Conservation (phyloP, 106 monocot species). For the Dactylorhiza incarnata region DNA sequence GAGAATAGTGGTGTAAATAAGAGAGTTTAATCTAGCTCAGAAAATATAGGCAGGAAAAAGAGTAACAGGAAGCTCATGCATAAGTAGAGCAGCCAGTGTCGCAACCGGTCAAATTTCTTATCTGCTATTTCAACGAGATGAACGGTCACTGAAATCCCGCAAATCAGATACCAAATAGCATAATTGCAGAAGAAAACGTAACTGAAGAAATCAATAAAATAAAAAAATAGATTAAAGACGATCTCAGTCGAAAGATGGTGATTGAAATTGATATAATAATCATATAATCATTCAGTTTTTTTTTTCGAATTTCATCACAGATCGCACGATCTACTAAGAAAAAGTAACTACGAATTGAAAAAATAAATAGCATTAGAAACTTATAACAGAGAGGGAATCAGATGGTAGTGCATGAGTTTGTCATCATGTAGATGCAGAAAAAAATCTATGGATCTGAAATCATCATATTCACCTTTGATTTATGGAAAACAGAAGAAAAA, state of each 20-base stretch:
- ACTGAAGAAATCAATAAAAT: not conserved
- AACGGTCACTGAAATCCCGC: not conserved
- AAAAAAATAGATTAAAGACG: not conserved
- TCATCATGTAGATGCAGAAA: conserved; percentile 1
- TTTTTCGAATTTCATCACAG: not conserved
- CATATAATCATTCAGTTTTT: not conserved
- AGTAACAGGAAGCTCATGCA: conserved; percentile 5
- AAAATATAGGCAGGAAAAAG: not conserved
- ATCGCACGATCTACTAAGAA: not conserved
- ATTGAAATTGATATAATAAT: not conserved
- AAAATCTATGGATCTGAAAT: not conserved
- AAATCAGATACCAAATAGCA: conserved; percentile 8
- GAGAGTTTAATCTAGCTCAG: too few relatives aligned
- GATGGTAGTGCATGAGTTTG: not conserved
- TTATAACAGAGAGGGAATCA: not conserved
- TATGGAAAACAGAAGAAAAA: not conserved
- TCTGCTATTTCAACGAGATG: conserved; percentile 6
- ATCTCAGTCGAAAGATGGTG: conserved; percentile 10
- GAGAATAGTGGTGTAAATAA: too few relatives aligned
- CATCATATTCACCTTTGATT: not conserved
- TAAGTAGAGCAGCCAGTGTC: conserved; percentile 1
- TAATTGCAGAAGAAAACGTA: not conserved
- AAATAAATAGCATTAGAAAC: not conserved
- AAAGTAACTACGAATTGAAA: too few relatives aligned
- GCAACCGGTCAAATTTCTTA: not conserved